phyloP scores from a whole-genome alignment of 2,329 filamentous ascomycete genomes.

The Saccharata proteae region DNA sequence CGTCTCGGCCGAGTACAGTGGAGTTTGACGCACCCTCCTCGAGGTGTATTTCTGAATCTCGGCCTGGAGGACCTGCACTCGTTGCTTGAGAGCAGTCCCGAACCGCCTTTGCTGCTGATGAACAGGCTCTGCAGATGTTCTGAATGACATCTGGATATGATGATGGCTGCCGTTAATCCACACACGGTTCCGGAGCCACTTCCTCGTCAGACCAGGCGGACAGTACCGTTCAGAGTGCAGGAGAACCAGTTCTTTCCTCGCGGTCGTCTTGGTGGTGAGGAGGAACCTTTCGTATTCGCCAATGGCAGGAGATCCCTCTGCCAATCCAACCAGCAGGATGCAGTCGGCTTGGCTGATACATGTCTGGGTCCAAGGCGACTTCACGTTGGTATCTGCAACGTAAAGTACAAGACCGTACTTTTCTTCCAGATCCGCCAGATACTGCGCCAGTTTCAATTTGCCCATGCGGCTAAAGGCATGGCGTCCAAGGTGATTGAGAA shows the following conservation, averaged over 20 bases:
- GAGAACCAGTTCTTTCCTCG: conserved; percentile 81
- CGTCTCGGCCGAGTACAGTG: conserved; percentile 81
- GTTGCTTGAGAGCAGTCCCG: conserved; percentile 75
- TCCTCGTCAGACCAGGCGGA: conserved; percentile 67
- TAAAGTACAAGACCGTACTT: conserved; percentile 94
- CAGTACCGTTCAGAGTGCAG: conserved; percentile 85
- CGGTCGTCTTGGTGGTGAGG: conserved; percentile 93
- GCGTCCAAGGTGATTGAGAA: conserved; percentile 85
- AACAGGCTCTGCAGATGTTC: conserved; percentile 61
- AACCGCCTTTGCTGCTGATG: conserved; percentile 66
- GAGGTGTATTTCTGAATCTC: conserved; percentile 98
- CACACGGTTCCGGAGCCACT: conserved; percentile 77
- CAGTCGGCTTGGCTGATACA: conserved; percentile 96
- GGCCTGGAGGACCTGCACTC: conserved; percentile 87
- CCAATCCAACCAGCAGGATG: conserved; percentile 82
- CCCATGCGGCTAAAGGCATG: conserved; percentile 97
- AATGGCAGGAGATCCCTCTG: conserved; percentile 78
- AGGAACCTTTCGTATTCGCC: conserved; percentile 96
- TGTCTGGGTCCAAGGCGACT: conserved; percentile 95
- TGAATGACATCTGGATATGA: conserved; percentile 91
- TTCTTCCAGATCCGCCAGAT: conserved; percentile 91
- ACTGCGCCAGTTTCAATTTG: conserved; percentile 89
- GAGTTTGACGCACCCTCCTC: conserved; percentile 74
- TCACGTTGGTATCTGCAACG: conserved; percentile 91
- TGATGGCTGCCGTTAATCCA: conserved; percentile 99